Base-by-base conservation (phyloP, 768 basidiomycete species). In the Stropharia rugosoannulata region DNA sequence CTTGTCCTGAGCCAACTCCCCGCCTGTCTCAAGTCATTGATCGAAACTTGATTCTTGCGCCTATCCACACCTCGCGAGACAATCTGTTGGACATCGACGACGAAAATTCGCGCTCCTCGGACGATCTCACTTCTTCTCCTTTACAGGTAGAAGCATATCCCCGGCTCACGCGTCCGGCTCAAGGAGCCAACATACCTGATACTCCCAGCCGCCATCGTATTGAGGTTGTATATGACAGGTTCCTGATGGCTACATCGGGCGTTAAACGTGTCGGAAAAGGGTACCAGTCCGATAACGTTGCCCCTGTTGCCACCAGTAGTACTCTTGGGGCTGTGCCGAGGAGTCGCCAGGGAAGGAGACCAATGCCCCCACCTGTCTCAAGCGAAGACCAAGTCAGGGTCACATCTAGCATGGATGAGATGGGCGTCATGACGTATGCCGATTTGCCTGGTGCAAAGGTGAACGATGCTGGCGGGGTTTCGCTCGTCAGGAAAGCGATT, bases 191-290 rank as follows among this genome's bases (percentile, higher is more conserved):
- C 16, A 64, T 79, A 9, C 75, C 73, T 4, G 83, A 86, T 55
- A 79, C 85, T 0, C 85, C 87, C 0, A 78, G 78, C 54, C 81
- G 74, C 55, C 84, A 79, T 40, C 82, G 80, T 44, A 64, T 89
- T 25, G 90, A 92, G 72, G 82, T 82, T 53, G 86, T 88, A 15
- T 93, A 93, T 58, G 91, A 93, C 61, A 83, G 87, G 40, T 87
- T 92, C 74, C 75, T 93, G 27, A 89, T 91, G 87, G 86, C 89
- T 10, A 89, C 88, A 1, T 82, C 85, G 1, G 87, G 87, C 25
- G 90, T 93, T 39, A 91, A 86, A 64, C 87, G 90, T 27, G 72
- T 88, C 7, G 91, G 91, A 3, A 85, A 83, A 63, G 90, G 91
- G 6, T 92, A 93, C 62, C 88, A 93, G 68, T 91, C 89, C 2